Base-by-base conservation (phyloP, 139 green algal species). In the Haematococcus sp. region DNA sequence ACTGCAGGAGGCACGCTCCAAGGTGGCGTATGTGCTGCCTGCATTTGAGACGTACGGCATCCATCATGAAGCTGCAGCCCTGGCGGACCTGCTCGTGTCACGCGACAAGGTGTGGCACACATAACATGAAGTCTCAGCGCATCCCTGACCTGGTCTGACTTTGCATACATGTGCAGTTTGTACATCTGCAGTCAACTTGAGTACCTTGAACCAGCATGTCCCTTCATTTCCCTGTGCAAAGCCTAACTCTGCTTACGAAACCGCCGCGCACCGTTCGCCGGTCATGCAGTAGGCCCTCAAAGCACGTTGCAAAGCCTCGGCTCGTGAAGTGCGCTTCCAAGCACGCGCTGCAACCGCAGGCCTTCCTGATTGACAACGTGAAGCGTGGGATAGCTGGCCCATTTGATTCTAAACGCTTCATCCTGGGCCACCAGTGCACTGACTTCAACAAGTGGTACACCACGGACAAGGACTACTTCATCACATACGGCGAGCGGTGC, bases 361-460 rank as follows among this genome's bases (percentile, higher is more conserved):
- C 33, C 15, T 49, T 72, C 11, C 44, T 77, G 31, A 28, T 54
- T 1, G 40, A 65, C 3, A 33, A 23, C 4, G 49, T 77, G 30
- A 31, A 44, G 30, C 63, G 63, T 19, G 56, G 60, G 22, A 64
- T 71, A 1, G 44, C 44, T 23, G 61, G 44, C 19, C 61, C 61
- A 13, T 77, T 77, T 33, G 61, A 77, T 44, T 43, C 43, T 61
- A 54, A 52, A 17, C 72, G 61, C 44, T 77, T 77, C 44, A 30
- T 33, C 9, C 72, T 49, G n/a, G 78, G 78, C 35, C 78, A 84
- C 63, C 69, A 71, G 13, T 58, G 70, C 32, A 84, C 78, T 15
- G 27, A 76, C 28, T 84, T 77, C 49, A 19, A 54, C 52, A 28
- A 16, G 20, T 84, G 78, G 78, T 80, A 72, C 52, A 23, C 4